A percentile compares a stretch with the other conserved stretches of the same genome.
Evolutionary conservation across 176 grass and related monocot genomes (phyloP).

Genomic region (Triticum timopheevii): DNA sequence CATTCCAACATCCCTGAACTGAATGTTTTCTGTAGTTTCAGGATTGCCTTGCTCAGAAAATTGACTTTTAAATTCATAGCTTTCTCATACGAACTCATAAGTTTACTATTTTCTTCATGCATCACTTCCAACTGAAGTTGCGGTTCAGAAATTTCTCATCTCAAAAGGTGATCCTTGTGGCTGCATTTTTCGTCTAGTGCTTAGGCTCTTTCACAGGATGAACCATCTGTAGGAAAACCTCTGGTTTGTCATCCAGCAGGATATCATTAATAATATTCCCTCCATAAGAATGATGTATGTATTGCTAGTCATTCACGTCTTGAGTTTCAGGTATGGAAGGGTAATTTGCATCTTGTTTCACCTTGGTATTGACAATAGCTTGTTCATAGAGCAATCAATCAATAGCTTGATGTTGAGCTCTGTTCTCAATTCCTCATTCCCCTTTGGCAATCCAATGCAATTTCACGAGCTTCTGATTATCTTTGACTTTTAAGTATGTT

Average conservation of each 20-base stretch:
- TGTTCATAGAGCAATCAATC: constrained; percentile 62
- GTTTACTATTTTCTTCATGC: no score
- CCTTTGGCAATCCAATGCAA: constrained; percentile 74
- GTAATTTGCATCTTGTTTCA: constrained; percentile 22
- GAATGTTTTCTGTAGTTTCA: no score
- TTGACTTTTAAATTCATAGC: no score
- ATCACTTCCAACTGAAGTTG: no score
- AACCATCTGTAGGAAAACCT: background rate
- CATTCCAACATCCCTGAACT: no score
- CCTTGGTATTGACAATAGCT: constrained; percentile 24
- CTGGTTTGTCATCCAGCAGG: background rate
- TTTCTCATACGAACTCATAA: no score
- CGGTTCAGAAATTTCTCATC: no score
- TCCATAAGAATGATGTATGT: constrained; percentile 10
- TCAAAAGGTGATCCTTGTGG: no score
- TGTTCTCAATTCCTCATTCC: constrained; percentile 70
- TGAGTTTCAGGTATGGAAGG: constrained; percentile 1
- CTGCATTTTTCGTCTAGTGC: constrained; percentile 3
- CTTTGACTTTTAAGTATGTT: constrained; percentile 78
- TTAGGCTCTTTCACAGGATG: constrained; percentile 19
- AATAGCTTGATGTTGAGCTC: constrained; percentile 31
- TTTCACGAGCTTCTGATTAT: constrained; percentile 96
- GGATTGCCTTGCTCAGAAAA: no score
- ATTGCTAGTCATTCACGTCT: constrained; percentile 25
- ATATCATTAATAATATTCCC: background rate